Evolutionary conservation across 176 grass and related monocot genomes (phyloP), one percentile per base, ranked within the genome.

Genomic region (Aegilops tauschii): DNA sequence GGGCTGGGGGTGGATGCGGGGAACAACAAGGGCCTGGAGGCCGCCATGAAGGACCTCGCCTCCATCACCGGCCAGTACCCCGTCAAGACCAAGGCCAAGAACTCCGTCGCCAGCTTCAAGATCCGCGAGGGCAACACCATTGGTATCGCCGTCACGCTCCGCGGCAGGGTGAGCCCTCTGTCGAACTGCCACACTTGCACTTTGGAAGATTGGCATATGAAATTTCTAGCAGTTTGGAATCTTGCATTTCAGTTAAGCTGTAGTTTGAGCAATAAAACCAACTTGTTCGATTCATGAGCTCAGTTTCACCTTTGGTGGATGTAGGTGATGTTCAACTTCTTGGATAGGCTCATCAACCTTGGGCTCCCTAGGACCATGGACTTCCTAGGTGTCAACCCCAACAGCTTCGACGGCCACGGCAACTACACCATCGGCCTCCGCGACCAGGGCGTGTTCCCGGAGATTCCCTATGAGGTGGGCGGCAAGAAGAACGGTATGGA

Each of bases 291-390:
- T 36, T 36, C 35, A 36, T 36, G 5, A 36, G 31, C 29, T 86
- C 39, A 82, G 28, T 39, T 70, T 69, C 58, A 30, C 54, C 12
- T 52, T 88, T 78, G 52, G 61, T 21, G 2, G 56, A 5, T 80
- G 50, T 54, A 98, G 96, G 45, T 96, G 54, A 99, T 99, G 94
- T 96, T 78, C 80, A 91, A 93, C 65, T 96, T 99, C 80, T 83
- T 99, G 12, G 97, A 99, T 78, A 92, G 97, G 87, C 92, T 99
- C 65, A 93, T 99, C 88, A 99, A 99, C 83, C 89, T 96, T 63
- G 92, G 90, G 20, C 82, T 99, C 31, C 97, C 94, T 84, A 89
- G 97, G 83, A 93, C 93, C 18, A 91, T 88, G 66, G 97, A 99
- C 75, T 96, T 99, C 81, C 83, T 94, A 80, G 94, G 97, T 59